These are phyloP conservation scores for Zygoascus biomembranicola DNA, from an alignment of 805 yeast genomes.

Conservation along the genomic window DNA sequence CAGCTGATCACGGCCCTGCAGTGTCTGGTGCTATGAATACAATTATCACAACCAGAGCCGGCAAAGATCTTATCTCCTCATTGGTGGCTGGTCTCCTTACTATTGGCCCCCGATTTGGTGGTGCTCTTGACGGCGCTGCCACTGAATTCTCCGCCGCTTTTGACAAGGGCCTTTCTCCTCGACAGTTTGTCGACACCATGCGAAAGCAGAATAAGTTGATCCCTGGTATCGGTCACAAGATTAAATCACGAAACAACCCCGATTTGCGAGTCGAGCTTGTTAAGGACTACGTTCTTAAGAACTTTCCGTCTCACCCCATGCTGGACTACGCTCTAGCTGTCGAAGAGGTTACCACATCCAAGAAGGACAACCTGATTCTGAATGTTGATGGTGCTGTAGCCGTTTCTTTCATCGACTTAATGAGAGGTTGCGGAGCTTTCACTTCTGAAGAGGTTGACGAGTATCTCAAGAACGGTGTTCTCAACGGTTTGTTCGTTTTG, in stretches of 20 bases:
- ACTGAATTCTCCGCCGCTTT: slow-evolving; percentile 36
- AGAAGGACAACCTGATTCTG: slow-evolving; percentile 38
- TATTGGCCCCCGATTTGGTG: slow-evolving; percentile 40
- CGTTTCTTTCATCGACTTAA: slow-evolving; percentile 36
- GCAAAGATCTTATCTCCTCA: slow-evolving; percentile 39
- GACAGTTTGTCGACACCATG: slow-evolving; percentile 39
- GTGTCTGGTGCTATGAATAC: slow-evolving; percentile 43
- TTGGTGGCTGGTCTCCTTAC: slow-evolving; percentile 38
- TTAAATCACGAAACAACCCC: slow-evolving; percentile 41
- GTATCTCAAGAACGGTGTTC: slow-evolving; percentile 38
- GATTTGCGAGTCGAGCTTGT: slow-evolving; percentile 41
- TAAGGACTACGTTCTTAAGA: slow-evolving; percentile 37
- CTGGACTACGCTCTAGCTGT: slow-evolving; percentile 40
- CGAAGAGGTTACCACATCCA: slow-evolving; percentile 41
- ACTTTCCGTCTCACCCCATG: slow-evolving; percentile 36
- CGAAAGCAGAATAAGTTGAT: slow-evolving; percentile 40
- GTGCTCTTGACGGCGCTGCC: slow-evolving; percentile 42
- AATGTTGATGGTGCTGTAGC: slow-evolving; percentile 42
- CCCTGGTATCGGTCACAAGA: slow-evolving; percentile 41
- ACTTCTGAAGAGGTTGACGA: slow-evolving; percentile 38
- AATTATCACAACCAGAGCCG: slow-evolving; percentile 40
- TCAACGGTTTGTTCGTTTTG: slow-evolving; percentile 38
- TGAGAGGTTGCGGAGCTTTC: slow-evolving; percentile 38
- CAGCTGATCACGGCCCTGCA: slow-evolving; percentile 43
- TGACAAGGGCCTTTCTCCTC: slow-evolving; percentile 38